Base-by-base conservation (phyloP, 139 green algal genomes). In the Closterium sp. region DNA sequence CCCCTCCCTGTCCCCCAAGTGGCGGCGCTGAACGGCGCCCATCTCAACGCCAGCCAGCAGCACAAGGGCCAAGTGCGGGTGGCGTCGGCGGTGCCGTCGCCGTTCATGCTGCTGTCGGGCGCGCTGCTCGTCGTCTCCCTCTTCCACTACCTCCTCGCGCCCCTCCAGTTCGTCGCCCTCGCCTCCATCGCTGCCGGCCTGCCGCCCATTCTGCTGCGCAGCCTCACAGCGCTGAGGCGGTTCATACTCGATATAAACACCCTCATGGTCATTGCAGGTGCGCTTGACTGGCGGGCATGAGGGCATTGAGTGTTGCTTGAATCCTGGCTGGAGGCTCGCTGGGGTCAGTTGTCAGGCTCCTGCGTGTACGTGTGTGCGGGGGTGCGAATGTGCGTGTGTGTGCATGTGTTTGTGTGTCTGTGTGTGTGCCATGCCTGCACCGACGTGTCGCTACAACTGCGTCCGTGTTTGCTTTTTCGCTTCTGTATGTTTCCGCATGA, bases 241-340 rank as follows among this genome's bases (percentile, higher is more conserved):
- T 85, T 89, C 81, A 89, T 97, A 36, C 81, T 96, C 0, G 95
- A 97, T 87, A 96, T 97, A 66, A 96, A 97, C 92, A 91, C 92
- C 32, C 90, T 97, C 35, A 96, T 97, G 91, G 12, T 88, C 76
- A 35, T 91, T 32, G 89, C 89, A 88, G 89, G 89, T 91, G 33
- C 34, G 86, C 30, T 34, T 85, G 25, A 38, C n/a, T n/a, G n/a
- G n/a, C n/a, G n/a, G n/a, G n/a, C n/a, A n/a, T n/a, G n/a, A n/a
- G n/a, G n/a, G n/a, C n/a, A n/a, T n/a, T n/a, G n/a, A n/a, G n/a
- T n/a, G n/a, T n/a, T 66, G 38, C 38, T 66, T 86, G 31, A 30
- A 86, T 86, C 83, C 83, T 33, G 30, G 38, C 38, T 66, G 38
- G 38, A 66, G 38, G 38, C 4, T 9, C 38, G 19, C 38, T 23